Base-by-base conservation (phyloP, 768 basidiomycete species). In the Pleurotus cornucopiae region DNA sequence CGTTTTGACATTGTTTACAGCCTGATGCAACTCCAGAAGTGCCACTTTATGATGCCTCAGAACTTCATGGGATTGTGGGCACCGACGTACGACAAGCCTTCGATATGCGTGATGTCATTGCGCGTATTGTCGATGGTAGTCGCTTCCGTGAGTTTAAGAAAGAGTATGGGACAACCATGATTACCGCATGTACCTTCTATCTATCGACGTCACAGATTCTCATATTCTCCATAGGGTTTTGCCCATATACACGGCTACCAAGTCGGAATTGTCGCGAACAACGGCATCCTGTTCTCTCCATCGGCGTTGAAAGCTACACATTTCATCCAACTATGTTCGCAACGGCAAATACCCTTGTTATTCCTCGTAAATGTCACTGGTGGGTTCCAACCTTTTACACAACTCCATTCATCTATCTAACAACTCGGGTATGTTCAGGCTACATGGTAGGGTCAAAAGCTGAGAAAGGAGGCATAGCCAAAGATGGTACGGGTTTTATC, bases 401-500 rank as follows among this genome's bases (percentile, higher is more conserved):
- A 1, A 47, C n/a, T 43, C 2, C 37, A 13, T 20, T 5, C 26
- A n/a, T n/a, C 12, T 38, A 20, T 45, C 3, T 44, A n/a, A 16
- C 41, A 38, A 23, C 30, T n/a, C 39, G 38, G 56, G 37, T 38
- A 52, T 39, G 46, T 7, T 34, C 43, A 75, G 87, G 91, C 11
- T 98, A 97, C 64, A 98, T 97, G 94, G 94, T 98, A 3, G 94
- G 94, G 4, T 94, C 91, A 4, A 95, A 94, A 61, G 95, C 95
- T 16, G 94, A 98, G 72, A 83, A 82, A 62, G 94, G 92, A 2
- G 94, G 94, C 0, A 98, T 98, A 61, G 94, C 94, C 4, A 95
- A 95, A 71, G 93, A 97, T 65, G 91, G 91, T 74, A 56, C 30
- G 56, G 69, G 23, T 5, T 25, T 25, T 25, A 25, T 25, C 23